These are phyloP conservation scores for Avicennia marina DNA, from an alignment of 257 asterid species.

Conservation along the genomic window DNA sequence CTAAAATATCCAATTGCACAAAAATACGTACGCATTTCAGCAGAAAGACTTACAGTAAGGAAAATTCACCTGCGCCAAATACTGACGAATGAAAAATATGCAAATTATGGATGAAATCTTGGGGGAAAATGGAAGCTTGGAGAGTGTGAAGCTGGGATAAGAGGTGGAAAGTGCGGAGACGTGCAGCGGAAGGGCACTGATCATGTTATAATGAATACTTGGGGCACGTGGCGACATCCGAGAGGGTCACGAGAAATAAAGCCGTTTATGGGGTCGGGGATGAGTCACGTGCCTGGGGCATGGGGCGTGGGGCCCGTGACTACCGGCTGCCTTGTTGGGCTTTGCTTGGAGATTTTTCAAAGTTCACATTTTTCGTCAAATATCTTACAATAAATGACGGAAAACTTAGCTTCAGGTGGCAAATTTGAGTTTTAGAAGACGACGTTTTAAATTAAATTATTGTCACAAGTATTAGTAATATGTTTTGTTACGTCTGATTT, in stretches of 20 bases:
- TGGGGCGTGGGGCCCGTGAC: slow-evolving; percentile 35
- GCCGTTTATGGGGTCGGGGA: slow-evolving; percentile 11
- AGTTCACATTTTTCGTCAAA: no score
- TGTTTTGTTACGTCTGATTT: no score
- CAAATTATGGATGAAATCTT: slow-evolving; percentile 2
- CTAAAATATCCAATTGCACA: not conserved
- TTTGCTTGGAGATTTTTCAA: no score
- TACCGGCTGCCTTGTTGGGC: slow-evolving; percentile 21
- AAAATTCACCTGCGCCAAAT: slow-evolving; percentile 16
- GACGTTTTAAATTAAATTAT: no score
- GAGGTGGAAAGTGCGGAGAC: slow-evolving; percentile 17
- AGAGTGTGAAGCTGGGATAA: slow-evolving; percentile 10
- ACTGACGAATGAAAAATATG: not conserved
- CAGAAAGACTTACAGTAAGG: slow-evolving; percentile 5
- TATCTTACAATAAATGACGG: no score
- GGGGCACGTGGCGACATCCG: slow-evolving; percentile 29
- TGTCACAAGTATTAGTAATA: no score
- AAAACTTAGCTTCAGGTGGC: no score
- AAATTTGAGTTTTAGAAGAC: no score
- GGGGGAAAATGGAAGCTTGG: slow-evolving; percentile 1
- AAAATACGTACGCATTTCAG: slow-evolving; percentile 13
- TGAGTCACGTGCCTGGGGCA: slow-evolving; percentile 32
- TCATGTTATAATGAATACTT: slow-evolving; percentile 6
- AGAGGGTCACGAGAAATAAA: slow-evolving; percentile 18
- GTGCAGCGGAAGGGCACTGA: slow-evolving; percentile 4